phyloP scores from a whole-genome alignment of 257 asterid genomes.

The Gentiana straminea region DNA sequence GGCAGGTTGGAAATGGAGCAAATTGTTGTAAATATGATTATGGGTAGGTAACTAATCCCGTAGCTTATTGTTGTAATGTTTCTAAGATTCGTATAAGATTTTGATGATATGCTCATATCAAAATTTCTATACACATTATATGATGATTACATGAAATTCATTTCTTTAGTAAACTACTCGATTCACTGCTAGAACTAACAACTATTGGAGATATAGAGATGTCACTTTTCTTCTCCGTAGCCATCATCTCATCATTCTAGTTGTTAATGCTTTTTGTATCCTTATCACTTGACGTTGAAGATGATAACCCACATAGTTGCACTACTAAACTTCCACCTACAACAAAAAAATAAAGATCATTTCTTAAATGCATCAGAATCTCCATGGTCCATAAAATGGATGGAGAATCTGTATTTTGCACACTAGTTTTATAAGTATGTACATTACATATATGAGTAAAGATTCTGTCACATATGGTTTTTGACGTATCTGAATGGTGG shows the following conservation, averaged over 20 bases:
- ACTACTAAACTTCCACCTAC: conserved; percentile 72
- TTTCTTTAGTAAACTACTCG: conserved; percentile 26
- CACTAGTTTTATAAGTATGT: too few species aligned
- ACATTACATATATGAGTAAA: not conserved
- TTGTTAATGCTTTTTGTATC: conserved; percentile 1
- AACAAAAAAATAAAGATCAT: not conserved
- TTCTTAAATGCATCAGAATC: too few species aligned
- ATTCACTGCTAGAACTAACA: conserved; percentile 19
- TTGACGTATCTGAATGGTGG: not conserved
- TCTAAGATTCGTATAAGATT: too few species aligned
- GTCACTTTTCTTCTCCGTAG: too few species aligned
- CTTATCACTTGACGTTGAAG: conserved; percentile 19
- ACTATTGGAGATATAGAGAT: too few species aligned
- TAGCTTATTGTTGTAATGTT: not conserved
- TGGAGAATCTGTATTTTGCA: not conserved
- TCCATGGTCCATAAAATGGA: not conserved
- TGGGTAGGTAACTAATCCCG: conserved; percentile 70
- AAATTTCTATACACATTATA: too few species aligned
- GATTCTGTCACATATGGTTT: not conserved
- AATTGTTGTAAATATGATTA: conserved; percentile 95
- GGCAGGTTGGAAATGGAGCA: conserved; percentile 88
- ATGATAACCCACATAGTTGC: conserved; percentile 50
- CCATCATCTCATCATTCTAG: conserved; percentile 9
- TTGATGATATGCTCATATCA: too few species aligned
- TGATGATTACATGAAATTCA: conserved; percentile 8